Evolutionary conservation across 1,139 yeast genomes (phyloP).

Genomic region (Citeromyces hawaiiensis): DNA sequence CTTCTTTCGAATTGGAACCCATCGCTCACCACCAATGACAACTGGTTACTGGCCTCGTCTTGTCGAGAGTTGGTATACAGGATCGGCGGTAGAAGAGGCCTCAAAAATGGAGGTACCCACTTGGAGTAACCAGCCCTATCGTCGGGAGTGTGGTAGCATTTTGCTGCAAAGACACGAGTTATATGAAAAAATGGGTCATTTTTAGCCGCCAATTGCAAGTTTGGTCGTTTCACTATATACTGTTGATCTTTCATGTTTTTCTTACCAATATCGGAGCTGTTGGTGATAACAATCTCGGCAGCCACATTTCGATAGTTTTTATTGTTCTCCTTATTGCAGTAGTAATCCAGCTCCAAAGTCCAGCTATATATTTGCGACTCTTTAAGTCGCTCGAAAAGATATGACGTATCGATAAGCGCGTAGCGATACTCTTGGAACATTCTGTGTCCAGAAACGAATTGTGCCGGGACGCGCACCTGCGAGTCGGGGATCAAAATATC

Average conservation of each 20-base stretch:
- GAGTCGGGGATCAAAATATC: slow-evolving; percentile 21
- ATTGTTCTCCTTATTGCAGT: slow-evolving; percentile 1
- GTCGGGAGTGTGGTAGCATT: neutral
- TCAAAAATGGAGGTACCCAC: slow-evolving; percentile 3
- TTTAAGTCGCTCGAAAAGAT: neutral
- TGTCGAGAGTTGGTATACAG: slow-evolving; percentile 4
- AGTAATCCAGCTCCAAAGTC: slow-evolving; percentile 4
- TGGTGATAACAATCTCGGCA: slow-evolving; percentile 2
- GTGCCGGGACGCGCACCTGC: slow-evolving; percentile 16
- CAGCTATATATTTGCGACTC: neutral
- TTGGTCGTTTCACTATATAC: neutral
- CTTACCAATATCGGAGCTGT: neutral
- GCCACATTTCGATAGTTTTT: slow-evolving; percentile 2
- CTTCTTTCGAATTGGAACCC: neutral
- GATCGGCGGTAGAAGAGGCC: slow-evolving; percentile 6
- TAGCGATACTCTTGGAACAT: slow-evolving; percentile 14
- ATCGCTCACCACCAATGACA: neutral
- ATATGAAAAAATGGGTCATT: neutral
- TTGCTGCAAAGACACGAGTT: neutral
- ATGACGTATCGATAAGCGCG: slow-evolving; percentile 8
- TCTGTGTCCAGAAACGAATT: slow-evolving; percentile 16
- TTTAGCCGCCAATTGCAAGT: neutral
- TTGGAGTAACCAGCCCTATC: neutral
- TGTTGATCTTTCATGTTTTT: neutral
- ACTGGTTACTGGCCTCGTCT: slow-evolving; percentile 6